Evolutionary conservation across 495 filamentous ascomycete genomes (phyloP).

Genomic region (Trichocladium uniseriatum): DNA sequence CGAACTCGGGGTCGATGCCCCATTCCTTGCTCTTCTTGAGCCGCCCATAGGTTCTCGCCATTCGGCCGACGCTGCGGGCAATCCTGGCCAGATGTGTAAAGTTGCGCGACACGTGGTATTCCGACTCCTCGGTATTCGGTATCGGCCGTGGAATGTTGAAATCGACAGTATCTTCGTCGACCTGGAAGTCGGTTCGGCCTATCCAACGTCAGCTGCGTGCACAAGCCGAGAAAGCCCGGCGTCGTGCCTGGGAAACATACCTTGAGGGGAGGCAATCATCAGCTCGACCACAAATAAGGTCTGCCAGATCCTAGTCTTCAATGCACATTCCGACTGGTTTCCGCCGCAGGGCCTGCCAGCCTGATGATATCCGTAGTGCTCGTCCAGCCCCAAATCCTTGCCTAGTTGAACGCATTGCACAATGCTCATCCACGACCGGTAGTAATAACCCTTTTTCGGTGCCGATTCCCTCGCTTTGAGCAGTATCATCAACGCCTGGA

Average conservation of each 20-base stretch:
- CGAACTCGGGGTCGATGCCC: conserved; percentile 78
- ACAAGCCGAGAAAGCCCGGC: neutral
- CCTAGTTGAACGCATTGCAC: conserved; percentile 88
- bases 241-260: conserved; percentile 35
- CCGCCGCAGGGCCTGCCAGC: conserved; percentile 61
- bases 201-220: neutral
- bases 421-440: conserved; percentile 94
- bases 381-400: conserved; percentile 84
- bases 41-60: conserved; percentile 64
- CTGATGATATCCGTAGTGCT: conserved; percentile 71
- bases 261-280: conserved; percentile 94
- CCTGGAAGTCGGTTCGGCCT: conserved; percentile 78
- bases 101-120: conserved; percentile 69
- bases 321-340: conserved; percentile 61
- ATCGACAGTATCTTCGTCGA: conserved; percentile 69
- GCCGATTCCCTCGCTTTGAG: conserved; percentile 85
- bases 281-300: conserved; percentile 76
- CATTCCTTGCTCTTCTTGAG: conserved; percentile 82
- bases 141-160: conserved; percentile 55
- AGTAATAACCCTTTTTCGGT: conserved; percentile 93
- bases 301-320: conserved; percentile 87
- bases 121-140: conserved; percentile 62
- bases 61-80: conserved; percentile 67
- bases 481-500: conserved; percentile 82
- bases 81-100: conserved; percentile 72